Evolutionary conservation across 192 early-diverging fungal genomes (phyloP).

Genomic region (Mortierella hygrophila): DNA sequence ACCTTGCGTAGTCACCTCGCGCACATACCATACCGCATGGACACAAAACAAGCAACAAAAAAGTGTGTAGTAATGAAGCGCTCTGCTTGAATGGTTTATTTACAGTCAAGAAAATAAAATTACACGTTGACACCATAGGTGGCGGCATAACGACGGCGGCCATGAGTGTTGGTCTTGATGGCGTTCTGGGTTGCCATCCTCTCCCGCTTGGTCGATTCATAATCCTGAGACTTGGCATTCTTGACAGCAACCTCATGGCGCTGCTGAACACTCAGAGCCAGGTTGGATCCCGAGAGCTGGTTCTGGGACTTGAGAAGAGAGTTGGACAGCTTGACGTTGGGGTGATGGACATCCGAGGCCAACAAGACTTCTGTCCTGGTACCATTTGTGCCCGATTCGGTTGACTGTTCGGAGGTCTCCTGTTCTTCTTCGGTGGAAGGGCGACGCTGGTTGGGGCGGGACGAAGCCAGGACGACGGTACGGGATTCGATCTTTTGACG

Average conservation of each 20-base stretch:
- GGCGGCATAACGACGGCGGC: neutral
- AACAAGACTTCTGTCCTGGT: neutral
- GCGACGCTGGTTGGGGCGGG: constrained; percentile 9
- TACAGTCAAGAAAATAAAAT: neutral
- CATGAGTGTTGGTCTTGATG: constrained; percentile 10
- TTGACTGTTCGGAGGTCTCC: neutral
- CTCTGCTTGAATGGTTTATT: neutral
- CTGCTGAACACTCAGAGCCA: constrained; percentile 16
- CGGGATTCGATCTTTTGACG: constrained; percentile 53
- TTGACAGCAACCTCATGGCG: neutral
- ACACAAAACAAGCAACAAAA: neutral
- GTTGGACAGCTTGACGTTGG: constrained; percentile 12
- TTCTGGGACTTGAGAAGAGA: constrained; percentile 44
- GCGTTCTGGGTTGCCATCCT: constrained; percentile 9
- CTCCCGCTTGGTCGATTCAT: constrained; percentile 31
- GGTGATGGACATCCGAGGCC: constrained; percentile 23
- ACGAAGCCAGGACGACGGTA: constrained; percentile 25
- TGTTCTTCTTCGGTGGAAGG: neutral
- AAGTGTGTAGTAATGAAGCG: neutral
- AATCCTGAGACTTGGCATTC: constrained; percentile 21
- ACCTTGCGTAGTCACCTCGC: too few relatives aligned
- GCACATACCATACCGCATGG: too few relatives aligned
- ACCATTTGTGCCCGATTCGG: neutral
- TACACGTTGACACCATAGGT: constrained; percentile 22
- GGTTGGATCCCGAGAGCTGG: constrained; percentile 23